phyloP scores from a whole-genome alignment of 2,329 filamentous ascomycete genomes.

The Trichoderma hamatum region DNA sequence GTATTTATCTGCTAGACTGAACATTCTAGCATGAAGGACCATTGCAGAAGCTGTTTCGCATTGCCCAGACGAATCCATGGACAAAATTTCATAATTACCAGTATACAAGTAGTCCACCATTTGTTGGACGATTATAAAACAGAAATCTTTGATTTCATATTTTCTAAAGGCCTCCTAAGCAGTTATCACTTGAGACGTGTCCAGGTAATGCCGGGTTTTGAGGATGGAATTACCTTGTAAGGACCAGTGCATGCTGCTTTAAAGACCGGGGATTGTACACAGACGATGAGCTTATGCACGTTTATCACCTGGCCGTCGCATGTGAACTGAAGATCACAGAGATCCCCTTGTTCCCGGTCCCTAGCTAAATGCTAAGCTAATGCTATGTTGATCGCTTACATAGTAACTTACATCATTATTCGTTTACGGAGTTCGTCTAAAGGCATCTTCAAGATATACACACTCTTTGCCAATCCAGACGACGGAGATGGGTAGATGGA shows the following conservation, averaged over 20 bases:
- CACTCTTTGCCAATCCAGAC: no score
- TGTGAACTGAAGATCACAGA: neutral
- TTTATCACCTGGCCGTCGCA: neutral
- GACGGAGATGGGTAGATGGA: no score
- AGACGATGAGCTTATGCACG: neutral
- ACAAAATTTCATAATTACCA: neutral
- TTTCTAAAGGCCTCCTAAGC: neutral
- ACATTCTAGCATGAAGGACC: neutral
- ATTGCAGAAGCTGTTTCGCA: neutral
- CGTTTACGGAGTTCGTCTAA: no score
- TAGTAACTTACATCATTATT: no score
- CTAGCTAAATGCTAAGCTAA: no score
- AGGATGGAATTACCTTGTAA: neutral
- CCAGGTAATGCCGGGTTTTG: no score
- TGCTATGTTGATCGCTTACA: no score
- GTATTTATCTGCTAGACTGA: neutral
- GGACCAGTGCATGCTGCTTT: constrained; percentile 2
- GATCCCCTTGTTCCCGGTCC: neutral
- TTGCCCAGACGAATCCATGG: no score
- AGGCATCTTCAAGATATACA: no score
- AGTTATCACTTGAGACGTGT: neutral
- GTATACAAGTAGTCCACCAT: neutral
- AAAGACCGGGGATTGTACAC: constrained; percentile 1
- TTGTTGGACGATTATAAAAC: neutral
- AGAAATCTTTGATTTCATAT: constrained; percentile 2